A percentile compares a stretch with the other conserved stretches of the same genome.
phyloP scores from a whole-genome alignment of 2,329 filamentous ascomycete species.

The Diaporthe sp. region DNA sequence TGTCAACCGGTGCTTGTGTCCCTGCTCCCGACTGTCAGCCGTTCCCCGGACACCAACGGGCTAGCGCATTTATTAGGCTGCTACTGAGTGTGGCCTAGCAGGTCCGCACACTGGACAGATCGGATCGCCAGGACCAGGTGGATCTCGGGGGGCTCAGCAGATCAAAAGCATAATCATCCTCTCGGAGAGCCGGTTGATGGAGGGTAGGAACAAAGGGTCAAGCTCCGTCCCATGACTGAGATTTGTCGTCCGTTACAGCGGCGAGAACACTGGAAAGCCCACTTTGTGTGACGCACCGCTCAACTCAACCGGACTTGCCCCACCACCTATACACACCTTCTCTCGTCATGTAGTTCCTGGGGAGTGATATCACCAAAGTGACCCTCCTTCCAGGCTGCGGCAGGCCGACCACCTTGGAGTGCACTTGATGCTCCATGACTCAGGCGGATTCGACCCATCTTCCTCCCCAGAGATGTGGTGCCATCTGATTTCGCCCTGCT shows the following conservation, averaged over 20 bases:
- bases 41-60: background rate
- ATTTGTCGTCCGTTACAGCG: background rate
- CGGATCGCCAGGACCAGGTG: conserved; percentile 17
- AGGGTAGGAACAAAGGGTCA: conserved; percentile 7
- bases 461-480: background rate
- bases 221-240: conserved; percentile 10
- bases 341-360: background rate
- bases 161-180: conserved; percentile 23
- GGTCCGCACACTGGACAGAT: background rate
- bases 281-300: background rate
- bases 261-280: background rate
- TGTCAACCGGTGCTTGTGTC: background rate
- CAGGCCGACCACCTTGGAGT: conserved; percentile 3
- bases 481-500: conserved; percentile 6
- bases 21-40: conserved; percentile 10
- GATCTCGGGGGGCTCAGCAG: conserved; percentile 17
- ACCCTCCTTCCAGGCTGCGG: conserved; percentile 1
- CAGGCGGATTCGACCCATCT: background rate
- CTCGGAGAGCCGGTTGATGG: background rate
- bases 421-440: conserved; percentile 22
- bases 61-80: conserved; percentile 2
- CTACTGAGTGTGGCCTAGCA: background rate
- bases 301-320: background rate
- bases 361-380: conserved; percentile 1
- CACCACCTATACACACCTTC: background rate